Evolutionary conservation across 345 rosid genomes (phyloP), one percentile per base, ranked within the genome.

Genomic region (Gossypium sturtianum): DNA sequence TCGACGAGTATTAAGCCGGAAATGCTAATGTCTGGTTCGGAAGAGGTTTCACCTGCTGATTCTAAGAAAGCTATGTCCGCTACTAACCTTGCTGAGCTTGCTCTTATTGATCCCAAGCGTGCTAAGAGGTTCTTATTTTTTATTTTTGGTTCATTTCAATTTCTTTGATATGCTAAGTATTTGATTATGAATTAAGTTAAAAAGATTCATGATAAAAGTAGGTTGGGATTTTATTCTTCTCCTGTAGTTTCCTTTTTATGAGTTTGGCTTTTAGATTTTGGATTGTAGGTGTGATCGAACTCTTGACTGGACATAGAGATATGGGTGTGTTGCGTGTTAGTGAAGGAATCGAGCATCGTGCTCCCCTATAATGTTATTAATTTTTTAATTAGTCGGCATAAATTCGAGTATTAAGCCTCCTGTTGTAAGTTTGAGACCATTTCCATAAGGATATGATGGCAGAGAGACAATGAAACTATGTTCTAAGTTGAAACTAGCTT

Each of bases 11-110:
- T 91, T 45, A 88, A 85, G 80, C 88, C 91, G 22, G 98, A 93
- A 77, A 89, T 93, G 97, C 94, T 93, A 25, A 78, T 90, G 78
- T 83, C 89, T 1, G 89, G 88, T 68, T 81, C 88, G 4, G 94
- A 93, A 57, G 98, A 88, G 16, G 82, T 60, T 10, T 81, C 88
- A 19, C 16, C 68, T 0, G 80, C 83, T 66, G 97, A 93, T 81
- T 63, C 86, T 70, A 95, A 91, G 90, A 95, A 95, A 79, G 87
- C 93, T 12, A 79, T 91, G 77, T 91, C 99, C 57, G 91, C 99
- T 78, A 82, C 97, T 71, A 93, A 95, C 88, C 99, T 95, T 81
- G 94, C 99, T 56, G 98, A 95, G 86, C 98, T 95, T 80, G 97
- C 99, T 57, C 91, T 90, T 54, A 76, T 89, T 48, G 99, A 95